phyloP scores from a whole-genome alignment of 495 filamentous ascomycete species.

The Parathielavia hyrcaniae region DNA sequence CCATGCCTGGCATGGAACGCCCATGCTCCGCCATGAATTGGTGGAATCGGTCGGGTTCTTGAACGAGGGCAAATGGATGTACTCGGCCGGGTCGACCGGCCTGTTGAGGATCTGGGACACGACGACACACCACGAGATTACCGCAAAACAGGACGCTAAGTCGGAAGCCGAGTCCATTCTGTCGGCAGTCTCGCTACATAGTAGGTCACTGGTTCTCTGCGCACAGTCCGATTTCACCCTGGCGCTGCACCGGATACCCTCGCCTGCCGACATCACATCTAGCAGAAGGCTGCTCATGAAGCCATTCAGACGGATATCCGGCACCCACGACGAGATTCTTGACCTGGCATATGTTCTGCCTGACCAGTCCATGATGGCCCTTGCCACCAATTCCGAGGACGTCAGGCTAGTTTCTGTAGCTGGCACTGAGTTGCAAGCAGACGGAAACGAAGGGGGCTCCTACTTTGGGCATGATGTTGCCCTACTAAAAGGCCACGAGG shows the following conservation, averaged over 20 bases:
- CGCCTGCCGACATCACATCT: slow-evolving; percentile 23
- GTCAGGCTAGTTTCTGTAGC: slow-evolving; percentile 70
- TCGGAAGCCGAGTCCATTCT: slow-evolving; percentile 73
- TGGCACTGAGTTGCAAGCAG: slow-evolving; percentile 27
- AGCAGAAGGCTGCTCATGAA: slow-evolving; percentile 32
- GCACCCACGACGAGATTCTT: slow-evolving; percentile 95
- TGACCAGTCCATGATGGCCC: slow-evolving; percentile 71
- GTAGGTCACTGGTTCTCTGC: slow-evolving; percentile 63
- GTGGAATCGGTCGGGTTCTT: slow-evolving; percentile 81
- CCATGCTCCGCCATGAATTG: slow-evolving; percentile 77
- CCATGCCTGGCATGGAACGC: slow-evolving; percentile 73
- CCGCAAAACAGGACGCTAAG: slow-evolving; percentile 57
- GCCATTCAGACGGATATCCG: slow-evolving; percentile 71
- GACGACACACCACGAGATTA: slow-evolving; percentile 69
- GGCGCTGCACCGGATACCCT: slow-evolving; percentile 57
- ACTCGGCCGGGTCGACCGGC: slow-evolving; percentile 82
- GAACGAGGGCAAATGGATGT: slow-evolving; percentile 58
- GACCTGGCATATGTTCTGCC: slow-evolving; percentile 79
- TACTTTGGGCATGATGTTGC: slow-evolving; percentile 87
- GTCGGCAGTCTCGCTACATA: slow-evolving; percentile 57
- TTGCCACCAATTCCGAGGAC: slow-evolving; percentile 93
- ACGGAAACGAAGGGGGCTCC: slow-evolving; percentile 35
- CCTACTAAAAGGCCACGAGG: slow-evolving; percentile 78
- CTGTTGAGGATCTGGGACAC: slow-evolving; percentile 76
- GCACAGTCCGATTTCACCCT: slow-evolving; percentile 88